Base-by-base conservation (phyloP, 495 filamentous ascomycete genomes). In the Cercophora samala region DNA sequence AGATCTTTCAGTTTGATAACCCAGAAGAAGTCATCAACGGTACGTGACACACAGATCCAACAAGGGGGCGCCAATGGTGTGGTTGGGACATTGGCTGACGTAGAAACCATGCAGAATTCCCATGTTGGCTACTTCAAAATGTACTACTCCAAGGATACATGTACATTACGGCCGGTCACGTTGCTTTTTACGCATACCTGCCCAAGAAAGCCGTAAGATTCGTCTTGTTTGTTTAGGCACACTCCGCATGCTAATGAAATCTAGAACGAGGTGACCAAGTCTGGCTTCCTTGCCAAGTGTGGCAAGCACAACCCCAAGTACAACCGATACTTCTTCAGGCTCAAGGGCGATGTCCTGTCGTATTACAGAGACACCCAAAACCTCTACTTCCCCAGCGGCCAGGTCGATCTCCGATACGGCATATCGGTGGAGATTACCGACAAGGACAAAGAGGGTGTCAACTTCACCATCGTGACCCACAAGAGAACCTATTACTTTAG, bases 181-280 rank as follows among this genome's bases (percentile, higher is more conserved):
- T 99, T 62, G 97, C 93, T 72, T 99, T 99, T 76, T 98, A 97
- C 75, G 93, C 96, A 15, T 97, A 98, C 75, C 80, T 98, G 32
- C 93, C 95, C 6, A 94, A 91, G 81, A 97, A 94, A 82, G 85
- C 89, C 54, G 90, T 91, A 81, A 79, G 86, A 76, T 23, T 54
- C 23, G 66, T 51, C 26, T n/a, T 17, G 26, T 54, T 46, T 56
- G 18, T 61, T 22, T 29, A 19, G 32, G 5, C 0, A 46, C 15
- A 11, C 37, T 13, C 37, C 56, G 60, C 18, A 56, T 58, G 64
- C 70, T 74, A 58, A 72, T 62, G 80, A 29, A 29, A 42, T 58
- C 51, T 65, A 92, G 88, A 87, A 91, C 73, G 84, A 89, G 60
- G 84, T 90, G 59, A 84, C 88, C 70, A 98, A 96, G 78, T 94